phyloP scores from a whole-genome alignment of 2,329 filamentous ascomycete genomes.

The Ascochyta lentis region DNA sequence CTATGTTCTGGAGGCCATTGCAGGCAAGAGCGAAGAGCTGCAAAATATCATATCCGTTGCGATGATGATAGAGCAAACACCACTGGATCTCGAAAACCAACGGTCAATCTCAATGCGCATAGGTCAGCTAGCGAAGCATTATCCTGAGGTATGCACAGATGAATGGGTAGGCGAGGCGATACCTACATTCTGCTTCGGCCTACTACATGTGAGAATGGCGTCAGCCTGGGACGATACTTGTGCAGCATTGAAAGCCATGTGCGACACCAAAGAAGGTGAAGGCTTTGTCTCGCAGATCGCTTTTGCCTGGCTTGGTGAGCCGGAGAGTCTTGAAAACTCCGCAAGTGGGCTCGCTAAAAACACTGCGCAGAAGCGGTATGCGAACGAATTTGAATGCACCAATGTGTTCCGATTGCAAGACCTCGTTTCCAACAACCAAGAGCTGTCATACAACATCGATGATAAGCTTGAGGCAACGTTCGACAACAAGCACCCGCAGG shows the following conservation, averaged over 20 bases:
- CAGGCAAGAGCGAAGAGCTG: conserved; percentile 56
- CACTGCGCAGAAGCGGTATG: conserved; percentile 35
- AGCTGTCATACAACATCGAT: conserved; percentile 24
- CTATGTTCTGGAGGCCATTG: conserved; percentile 70
- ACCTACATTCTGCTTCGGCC: conserved; percentile 84
- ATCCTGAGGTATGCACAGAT: conserved; percentile 64
- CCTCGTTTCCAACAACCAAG: conserved; percentile 23
- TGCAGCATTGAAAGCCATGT: conserved; percentile 76
- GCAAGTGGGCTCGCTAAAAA: conserved; percentile 10
- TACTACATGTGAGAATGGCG: conserved; percentile 83
- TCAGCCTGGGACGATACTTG: conserved; percentile 88
- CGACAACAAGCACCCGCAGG: conserved; percentile 65
- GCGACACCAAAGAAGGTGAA: conserved; percentile 74
- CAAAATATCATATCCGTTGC: conserved; percentile 67
- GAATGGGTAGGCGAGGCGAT: conserved; percentile 75
- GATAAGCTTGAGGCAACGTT: conserved; percentile 70
- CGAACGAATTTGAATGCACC: conserved; percentile 84
- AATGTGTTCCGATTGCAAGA: conserved; percentile 66
- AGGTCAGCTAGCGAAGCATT: conserved; percentile 74
- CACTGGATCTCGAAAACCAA: conserved; percentile 76
- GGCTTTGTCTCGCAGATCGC: conserved; percentile 73
- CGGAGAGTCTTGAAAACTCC: conserved; percentile 18
- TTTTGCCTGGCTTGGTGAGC: conserved; percentile 72
- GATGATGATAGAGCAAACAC: conserved; percentile 79
- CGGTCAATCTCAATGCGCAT: conserved; percentile 84